These are phyloP conservation scores for Glycine latifolia DNA, from an alignment of 306 rosid genomes.

Conservation along the genomic window DNA sequence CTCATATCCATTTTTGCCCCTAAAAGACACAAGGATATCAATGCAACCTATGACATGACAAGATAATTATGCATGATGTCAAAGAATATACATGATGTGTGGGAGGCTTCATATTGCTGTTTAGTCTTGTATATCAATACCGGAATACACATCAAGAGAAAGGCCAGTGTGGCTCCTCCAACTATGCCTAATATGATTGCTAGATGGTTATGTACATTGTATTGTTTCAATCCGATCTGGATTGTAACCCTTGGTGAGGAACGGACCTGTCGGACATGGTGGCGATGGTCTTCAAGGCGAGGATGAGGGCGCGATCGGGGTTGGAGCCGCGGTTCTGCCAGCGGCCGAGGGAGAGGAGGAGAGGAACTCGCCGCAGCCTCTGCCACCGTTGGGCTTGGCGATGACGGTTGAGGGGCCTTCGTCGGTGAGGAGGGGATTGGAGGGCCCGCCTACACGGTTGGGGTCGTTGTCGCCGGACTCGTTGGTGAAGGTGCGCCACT, in stretches of 20 bases:
- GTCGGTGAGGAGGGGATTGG: constrained; percentile 82
- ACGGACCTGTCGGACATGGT: constrained; percentile 92
- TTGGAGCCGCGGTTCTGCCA: constrained; percentile 98
- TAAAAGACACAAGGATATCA: constrained; percentile 37
- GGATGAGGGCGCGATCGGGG: constrained; percentile 88
- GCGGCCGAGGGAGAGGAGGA: constrained; percentile 90
- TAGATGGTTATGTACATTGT: constrained; percentile 51
- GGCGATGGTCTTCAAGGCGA: constrained; percentile 94
- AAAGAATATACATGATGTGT: constrained; percentile 49
- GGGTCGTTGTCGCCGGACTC: constrained; percentile 96
- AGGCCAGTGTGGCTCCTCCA: constrained; percentile 64
- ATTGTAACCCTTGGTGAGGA: constrained; percentile 6
- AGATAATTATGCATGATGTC: background rate
- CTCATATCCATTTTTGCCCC: constrained; percentile 66
- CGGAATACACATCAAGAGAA: constrained; percentile 54
- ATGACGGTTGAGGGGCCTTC: constrained; percentile 89
- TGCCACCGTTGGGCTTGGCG: constrained; percentile 86
- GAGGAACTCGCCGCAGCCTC: constrained; percentile 70
- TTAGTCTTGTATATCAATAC: constrained; percentile 59
- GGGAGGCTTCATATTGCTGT: constrained; percentile 56
- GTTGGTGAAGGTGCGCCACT: constrained; percentile 94
- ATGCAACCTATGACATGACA: background rate
- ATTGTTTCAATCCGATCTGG: background rate
- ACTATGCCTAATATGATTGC: constrained; percentile 60
- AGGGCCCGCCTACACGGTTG: constrained; percentile 86